A percentile compares a stretch with the other conserved stretches of the same genome.
Conservation (phyloP, 140 eudicot species). For the Bidens hawaiensis region DNA sequence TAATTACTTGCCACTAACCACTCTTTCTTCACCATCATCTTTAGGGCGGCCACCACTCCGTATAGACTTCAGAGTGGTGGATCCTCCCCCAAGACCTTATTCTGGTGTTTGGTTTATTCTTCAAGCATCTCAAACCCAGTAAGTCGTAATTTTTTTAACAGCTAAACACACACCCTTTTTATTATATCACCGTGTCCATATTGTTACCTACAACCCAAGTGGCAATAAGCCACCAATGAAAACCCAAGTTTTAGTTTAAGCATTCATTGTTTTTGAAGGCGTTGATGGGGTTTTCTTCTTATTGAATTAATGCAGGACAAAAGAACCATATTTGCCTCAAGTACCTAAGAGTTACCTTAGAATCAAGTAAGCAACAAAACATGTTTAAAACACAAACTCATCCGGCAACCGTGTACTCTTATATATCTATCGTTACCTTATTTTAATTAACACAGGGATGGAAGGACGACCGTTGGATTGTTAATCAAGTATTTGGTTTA, state of each 20-base stretch:
- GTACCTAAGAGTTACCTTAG: constrained; percentile 78
- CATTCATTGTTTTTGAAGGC: too few relatives aligned
- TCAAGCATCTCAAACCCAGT: constrained; percentile 71
- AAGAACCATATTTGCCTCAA: constrained; percentile 83
- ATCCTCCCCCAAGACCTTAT: constrained; percentile 74
- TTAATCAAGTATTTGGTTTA: constrained; percentile 76
- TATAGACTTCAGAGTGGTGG: constrained; percentile 56
- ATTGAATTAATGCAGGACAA: constrained; percentile 47
- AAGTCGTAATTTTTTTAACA: too few relatives aligned
- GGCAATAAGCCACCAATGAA: too few relatives aligned
- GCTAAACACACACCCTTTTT: too few relatives aligned
- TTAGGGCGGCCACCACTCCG: constrained; percentile 18
- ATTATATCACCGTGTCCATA: too few relatives aligned
- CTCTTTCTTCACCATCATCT: background rate
- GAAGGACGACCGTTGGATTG: constrained; percentile 66
- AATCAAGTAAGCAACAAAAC: constrained; percentile 54
- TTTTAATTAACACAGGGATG: constrained; percentile 44
- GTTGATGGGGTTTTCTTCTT: too few relatives aligned
- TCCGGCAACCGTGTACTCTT: too few relatives aligned
- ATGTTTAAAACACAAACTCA: background rate
- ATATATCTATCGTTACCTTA: too few relatives aligned
- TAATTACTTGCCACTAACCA: constrained; percentile 26
- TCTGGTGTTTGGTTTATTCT: constrained; percentile 85
- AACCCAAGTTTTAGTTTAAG: too few relatives aligned
- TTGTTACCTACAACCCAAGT: too few relatives aligned